These are phyloP conservation scores for Nitzschia sp. DNA, from an alignment of 108 stramenopile genomes.

Conservation along the genomic window DNA sequence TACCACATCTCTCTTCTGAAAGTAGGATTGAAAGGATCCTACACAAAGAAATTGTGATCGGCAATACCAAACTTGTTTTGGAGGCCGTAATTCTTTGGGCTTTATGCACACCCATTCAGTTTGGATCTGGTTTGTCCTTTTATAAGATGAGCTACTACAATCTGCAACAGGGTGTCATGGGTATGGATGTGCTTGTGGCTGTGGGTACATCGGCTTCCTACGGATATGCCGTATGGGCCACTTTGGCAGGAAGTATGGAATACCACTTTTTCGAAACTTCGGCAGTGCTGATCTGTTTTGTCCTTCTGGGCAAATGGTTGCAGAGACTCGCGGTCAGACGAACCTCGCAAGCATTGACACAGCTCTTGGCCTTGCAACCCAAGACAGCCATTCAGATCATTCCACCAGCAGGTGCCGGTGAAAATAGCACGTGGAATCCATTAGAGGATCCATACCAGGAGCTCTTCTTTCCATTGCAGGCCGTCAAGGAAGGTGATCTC, in stretches of 20 bases:
- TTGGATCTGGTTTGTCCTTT: constrained; percentile 85
- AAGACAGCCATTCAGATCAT: constrained; percentile 42
- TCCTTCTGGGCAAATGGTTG: constrained; percentile 92
- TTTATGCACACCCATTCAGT: constrained; percentile 89
- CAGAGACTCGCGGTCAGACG: constrained; percentile 86
- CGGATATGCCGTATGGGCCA: constrained; percentile 58
- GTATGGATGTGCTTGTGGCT: constrained; percentile 97
- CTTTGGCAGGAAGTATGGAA: constrained; percentile 27
- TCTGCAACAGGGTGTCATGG: constrained; percentile 48
- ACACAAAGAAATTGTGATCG: constrained; percentile 20
- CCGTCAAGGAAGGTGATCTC: constrained; percentile 58
- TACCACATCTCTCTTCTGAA: constrained; percentile 32
- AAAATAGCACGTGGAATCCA: constrained; percentile 15
- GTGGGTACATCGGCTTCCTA: constrained; percentile 92
- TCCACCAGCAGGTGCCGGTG: constrained; percentile 6
- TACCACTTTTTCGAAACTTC: constrained; percentile 89
- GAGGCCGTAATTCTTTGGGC: constrained; percentile 48
- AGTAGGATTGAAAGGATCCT: constrained; percentile 14
- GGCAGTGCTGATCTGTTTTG: constrained; percentile 95
- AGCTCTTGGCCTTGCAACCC: constrained; percentile 72
- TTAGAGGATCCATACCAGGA: constrained; percentile 32
- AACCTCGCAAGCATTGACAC: constrained; percentile 86
- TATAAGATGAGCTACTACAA: constrained; percentile 79
- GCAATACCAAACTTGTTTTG: constrained; percentile 6
- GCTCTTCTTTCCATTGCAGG: constrained; percentile 25